Evolutionary conservation across 345 rosid species (phyloP), one percentile per base, ranked within the genome.

Genomic region (Hypericum perforatum): DNA sequence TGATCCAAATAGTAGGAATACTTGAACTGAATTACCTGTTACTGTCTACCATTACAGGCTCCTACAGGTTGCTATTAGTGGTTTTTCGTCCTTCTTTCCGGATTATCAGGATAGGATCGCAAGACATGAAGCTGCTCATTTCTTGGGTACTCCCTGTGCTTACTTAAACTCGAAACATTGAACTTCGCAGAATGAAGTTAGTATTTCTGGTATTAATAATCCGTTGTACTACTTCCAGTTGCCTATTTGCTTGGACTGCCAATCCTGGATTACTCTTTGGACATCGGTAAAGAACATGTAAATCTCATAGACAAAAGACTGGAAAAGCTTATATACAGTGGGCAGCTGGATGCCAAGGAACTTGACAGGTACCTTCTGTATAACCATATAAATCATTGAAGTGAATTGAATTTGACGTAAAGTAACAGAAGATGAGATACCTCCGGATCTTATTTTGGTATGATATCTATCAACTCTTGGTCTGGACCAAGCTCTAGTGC

Each of bases 281-380:
- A 91, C 54, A 91, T 91, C 6, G 98, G 96, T 37, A 91, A 87
- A 70, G 98, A 91, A 62, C 81, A 91, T 16, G 96, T 87, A 59
- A 87, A 87, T 72, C 98, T 91, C 62, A 78, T 85, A 0, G 92
- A 85, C 45, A 74, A 87, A 58, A 79, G 66, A 71, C 75, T 91
- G 37, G 89, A 89, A 63, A 85, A 87, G 60, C 65, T 81, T 43
- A 80, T 91, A 58, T 91, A 91, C 41, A 81, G 95, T n/a, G 96
- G 95, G 16, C 91, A 84, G 72, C 89, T 91, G 45, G 96, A 84
- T 51, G 54, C 89, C 11, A 82, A 84, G 72, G 87, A 86, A 59
- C 82, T 91, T 0, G 98, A 91, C 65, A 79, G 92, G 98, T 87
- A 67, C 56, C 42, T 22, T 6, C 62, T 43, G 38, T 5, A 42